A percentile compares a stretch with the other conserved stretches of the same genome.
Evolutionary conservation across 2,329 filamentous ascomycete species (phyloP).

Genomic region (Ceratocystis albifundus): DNA sequence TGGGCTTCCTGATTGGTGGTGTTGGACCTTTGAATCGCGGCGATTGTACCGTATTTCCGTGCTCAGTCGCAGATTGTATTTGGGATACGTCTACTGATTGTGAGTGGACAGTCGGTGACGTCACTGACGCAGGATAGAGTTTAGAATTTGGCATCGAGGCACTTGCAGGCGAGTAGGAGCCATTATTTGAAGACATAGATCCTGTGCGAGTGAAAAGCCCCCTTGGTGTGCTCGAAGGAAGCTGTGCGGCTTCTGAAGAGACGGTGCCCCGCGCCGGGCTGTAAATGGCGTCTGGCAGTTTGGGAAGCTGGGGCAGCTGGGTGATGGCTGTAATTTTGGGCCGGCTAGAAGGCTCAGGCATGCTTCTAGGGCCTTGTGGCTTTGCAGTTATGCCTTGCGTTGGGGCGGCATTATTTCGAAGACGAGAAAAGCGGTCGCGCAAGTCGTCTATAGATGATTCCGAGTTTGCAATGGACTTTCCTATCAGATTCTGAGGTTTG

Average conservation of each 20-base stretch:
- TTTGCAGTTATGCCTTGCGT: conserved; percentile 38
- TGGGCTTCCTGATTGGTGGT: background rate
- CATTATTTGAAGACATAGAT: conserved; percentile 31
- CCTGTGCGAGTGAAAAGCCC: conserved; percentile 51
- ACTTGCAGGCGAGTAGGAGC: conserved; percentile 3
- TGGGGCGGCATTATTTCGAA: conserved; percentile 34
- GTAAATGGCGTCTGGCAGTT: conserved; percentile 63
- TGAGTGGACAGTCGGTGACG: background rate
- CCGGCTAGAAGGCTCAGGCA: conserved; percentile 36
- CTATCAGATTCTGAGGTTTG: conserved; percentile 9
- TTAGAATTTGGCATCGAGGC: background rate
- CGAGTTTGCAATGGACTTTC: conserved; percentile 29
- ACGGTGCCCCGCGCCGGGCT: conserved; percentile 64
- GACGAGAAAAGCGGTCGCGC: conserved; percentile 45
- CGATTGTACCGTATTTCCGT: background rate
- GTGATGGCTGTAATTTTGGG: conserved; percentile 40
- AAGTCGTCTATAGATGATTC: conserved; percentile 37
- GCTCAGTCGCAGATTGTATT: background rate
- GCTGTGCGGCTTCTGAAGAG: conserved; percentile 51
- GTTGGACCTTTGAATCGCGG: background rate
- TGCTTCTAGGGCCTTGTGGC: conserved; percentile 43
- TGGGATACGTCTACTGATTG: background rate
- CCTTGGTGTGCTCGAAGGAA: conserved; percentile 53
- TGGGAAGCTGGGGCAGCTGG: conserved; percentile 49
- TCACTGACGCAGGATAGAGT: background rate